A percentile compares a stretch with the other conserved stretches of the same genome.
phyloP scores from a whole-genome alignment of 805 yeast genomes.

The Saccharomyces paradoxus region DNA sequence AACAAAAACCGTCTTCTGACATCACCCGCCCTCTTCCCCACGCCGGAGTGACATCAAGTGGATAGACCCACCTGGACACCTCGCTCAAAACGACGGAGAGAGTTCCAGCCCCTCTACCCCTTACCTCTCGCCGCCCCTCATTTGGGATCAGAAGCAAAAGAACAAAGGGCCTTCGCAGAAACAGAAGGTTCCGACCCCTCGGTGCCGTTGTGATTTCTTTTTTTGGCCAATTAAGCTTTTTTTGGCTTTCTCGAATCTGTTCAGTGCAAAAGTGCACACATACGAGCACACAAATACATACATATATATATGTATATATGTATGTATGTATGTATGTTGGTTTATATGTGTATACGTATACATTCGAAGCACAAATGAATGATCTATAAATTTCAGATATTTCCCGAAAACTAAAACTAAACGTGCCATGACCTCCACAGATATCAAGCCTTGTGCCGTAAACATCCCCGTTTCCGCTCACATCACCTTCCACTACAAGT shows the following conservation, averaged over 20 bases:
- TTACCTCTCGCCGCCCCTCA: neutral
- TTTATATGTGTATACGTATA: neutral
- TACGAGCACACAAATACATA: neutral
- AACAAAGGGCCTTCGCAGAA: neutral
- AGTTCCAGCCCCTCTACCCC: neutral
- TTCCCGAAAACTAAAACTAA: neutral
- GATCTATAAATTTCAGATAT: neutral
- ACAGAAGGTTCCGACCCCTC: neutral
- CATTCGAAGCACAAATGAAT: neutral
- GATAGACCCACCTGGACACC: neutral
- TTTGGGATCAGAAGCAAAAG: neutral
- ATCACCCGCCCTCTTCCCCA: neutral
- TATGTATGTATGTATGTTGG: neutral
- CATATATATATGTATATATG: neutral
- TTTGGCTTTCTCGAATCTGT: neutral
- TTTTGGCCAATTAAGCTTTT: neutral
- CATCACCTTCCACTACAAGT: conserved; percentile 7
- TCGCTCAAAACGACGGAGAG: neutral
- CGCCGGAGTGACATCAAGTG: neutral
- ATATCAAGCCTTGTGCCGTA: neutral
- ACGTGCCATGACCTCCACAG: neutral
- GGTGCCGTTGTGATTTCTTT: neutral
- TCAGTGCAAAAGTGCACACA: neutral
- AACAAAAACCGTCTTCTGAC: neutral
- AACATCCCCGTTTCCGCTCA: conserved; percentile 11